phyloP scores from a whole-genome alignment of 352 stramenopile genomes.

The Phytopythium ostracodes region DNA sequence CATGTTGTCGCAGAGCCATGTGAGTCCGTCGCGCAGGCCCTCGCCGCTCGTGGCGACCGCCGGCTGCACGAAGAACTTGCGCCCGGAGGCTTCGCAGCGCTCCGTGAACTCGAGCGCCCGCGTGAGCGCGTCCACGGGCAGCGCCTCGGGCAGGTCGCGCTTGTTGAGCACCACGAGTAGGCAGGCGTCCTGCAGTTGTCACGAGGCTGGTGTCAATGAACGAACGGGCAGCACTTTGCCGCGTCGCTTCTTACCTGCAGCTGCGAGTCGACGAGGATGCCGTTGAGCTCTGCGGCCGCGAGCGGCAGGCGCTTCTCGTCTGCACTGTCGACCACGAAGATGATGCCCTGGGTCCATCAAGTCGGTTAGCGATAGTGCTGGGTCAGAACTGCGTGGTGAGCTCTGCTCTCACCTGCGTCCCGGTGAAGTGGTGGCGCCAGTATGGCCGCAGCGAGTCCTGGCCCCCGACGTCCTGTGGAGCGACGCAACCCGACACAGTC shows the following conservation, averaged over 20 bases:
- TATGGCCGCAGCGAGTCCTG: constrained; percentile 78
- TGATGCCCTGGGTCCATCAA: constrained; percentile 61
- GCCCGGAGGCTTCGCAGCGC: constrained; percentile 38
- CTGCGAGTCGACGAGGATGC: constrained; percentile 63
- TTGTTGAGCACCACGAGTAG: constrained; percentile 81
- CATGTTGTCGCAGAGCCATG: constrained; percentile 82
- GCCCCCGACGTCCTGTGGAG: constrained; percentile 63
- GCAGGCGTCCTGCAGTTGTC: constrained; percentile 29
- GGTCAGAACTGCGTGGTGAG: too few relatives aligned
- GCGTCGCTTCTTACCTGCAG: constrained; percentile 29
- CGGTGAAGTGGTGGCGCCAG: constrained; percentile 84
- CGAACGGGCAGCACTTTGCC: not conserved
- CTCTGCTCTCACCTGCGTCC: constrained; percentile 57
- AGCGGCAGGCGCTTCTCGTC: constrained; percentile 62
- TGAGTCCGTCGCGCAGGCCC: constrained; percentile 64
- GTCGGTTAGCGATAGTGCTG: too few relatives aligned
- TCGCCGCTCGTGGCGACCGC: constrained; percentile 76
- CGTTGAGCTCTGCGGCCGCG: constrained; percentile 65
- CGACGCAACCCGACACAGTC: not conserved
- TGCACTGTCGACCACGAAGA: constrained; percentile 83
- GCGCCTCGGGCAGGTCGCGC: constrained; percentile 48
- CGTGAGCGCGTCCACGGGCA: constrained; percentile 47
- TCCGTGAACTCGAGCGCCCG: constrained; percentile 46
- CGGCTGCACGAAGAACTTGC: constrained; percentile 58
- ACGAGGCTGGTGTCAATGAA: not conserved